Base-by-base conservation (phyloP, 2,329 filamentous ascomycete genomes). In the Aspergillus ustus region DNA sequence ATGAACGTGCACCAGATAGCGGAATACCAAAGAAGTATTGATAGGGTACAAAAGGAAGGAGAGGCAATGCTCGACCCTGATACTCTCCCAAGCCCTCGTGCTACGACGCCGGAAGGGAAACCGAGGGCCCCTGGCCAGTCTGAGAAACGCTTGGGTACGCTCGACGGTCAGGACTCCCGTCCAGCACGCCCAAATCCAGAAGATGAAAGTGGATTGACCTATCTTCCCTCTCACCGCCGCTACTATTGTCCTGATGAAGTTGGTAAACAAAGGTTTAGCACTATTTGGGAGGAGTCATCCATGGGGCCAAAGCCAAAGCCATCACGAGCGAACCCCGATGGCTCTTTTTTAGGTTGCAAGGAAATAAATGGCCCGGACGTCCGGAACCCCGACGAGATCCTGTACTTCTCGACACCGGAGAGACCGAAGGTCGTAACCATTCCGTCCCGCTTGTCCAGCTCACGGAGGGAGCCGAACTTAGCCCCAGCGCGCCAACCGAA, bases 311-410 rank as follows among this genome's bases (percentile, higher is more conserved):
- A 68, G 52, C 66, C 66, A n/a, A 62, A 67, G 37, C 55, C 62
- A 29, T 53, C 58, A 9, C 63, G 66, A 7, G 57, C 64, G 17
- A 69, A 70, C 22, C 60, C 66, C 1, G 75, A 76, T 22, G 75
- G 75, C 11, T 76, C 75, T 74, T 78, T 78, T 73, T 74, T 78
- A 74, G 75, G 75, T 11, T 78, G 75, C 69, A 75, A 73, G 60
- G 75, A 75, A 52, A 77, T 78, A 58, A 73, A 75, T 48, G 68
- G 70, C 13, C 69, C 71, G 9, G 63, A 64, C 34, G 69, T 75
- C 45, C 76, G 72, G 51, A 76, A 75, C 44, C 75, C 75, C 22
- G 75, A 78, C 70, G 75, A 77, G 37, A 75, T 77, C 13, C 63
- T 76, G 11, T 67, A 73, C 7, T 77, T 78, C 61, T 71, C 73